Base-by-base conservation (phyloP, 148 eudicot species). In the Arctostaphylos glauca region DNA sequence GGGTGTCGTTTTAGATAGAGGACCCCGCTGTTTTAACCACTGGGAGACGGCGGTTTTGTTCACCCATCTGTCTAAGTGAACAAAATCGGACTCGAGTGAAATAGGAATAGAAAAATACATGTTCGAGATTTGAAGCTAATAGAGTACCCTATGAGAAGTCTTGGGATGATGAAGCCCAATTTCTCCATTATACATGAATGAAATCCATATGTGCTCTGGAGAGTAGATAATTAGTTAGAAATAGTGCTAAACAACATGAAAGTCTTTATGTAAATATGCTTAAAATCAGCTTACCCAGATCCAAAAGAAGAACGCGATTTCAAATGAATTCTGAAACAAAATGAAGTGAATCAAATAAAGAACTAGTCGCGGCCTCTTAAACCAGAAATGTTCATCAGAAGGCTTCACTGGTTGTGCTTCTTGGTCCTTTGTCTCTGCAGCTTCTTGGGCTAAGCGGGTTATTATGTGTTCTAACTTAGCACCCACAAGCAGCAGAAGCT, bases 291-390 rank as follows among this genome's bases (percentile, higher is more conserved):
- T 92, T 87, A 96, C 99, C 94, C 88, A 88, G 73, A 96, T 92
- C 99, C 99, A 96, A 74, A 93, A 81, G 77, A 96, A 90, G 90
- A 96, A 96, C 5, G 92, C 99, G 21, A 93, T 89, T 86, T 96
- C 99, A 50, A 96, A 96, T 10, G 99, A 88, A 83, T 96, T 96
- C 85, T 96, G 99, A 83, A 96, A 96, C 84, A 96, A 80, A 81
- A 96, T 94, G 91, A 96, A 96, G 92, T 94, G 99, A 54, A 96
- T 93, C 90, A 94, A 78, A 86, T 94, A 91, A 7, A 96, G 89
- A 81, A 96, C 89, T 79, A 94, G 84, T 47, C 9, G 58, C 5
- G 99, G 99, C n/a, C 87, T 87, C 80, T 88, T 83, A 60, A 94
- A 94, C 98, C 98, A 94, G 86, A 96, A 96, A 82, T 90, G 88